Conservation (phyloP, 2,329 filamentous ascomycete genomes). For the Penicillium sp. region DNA sequence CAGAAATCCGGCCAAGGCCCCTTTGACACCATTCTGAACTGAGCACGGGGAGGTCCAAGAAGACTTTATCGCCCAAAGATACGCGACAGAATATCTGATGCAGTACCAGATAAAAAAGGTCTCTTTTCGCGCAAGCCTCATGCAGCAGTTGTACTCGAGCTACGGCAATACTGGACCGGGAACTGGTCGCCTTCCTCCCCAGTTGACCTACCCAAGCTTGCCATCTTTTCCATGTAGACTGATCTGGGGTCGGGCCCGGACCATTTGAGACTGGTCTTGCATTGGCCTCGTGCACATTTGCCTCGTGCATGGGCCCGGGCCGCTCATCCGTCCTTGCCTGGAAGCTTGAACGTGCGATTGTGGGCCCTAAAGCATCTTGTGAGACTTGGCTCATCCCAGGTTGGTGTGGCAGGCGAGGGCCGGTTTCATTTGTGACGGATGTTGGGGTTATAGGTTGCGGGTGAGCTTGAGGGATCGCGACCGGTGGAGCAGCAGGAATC, state of each 20-base stretch:
- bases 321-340: not conserved
- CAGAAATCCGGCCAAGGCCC: conserved; percentile 28
- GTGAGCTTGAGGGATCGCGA: not conserved
- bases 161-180: conserved; percentile 23
- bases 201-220: not conserved
- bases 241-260: not conserved
- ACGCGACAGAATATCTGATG: conserved; percentile 67
- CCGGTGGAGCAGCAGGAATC: not conserved
- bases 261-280: not conserved
- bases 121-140: conserved; percentile 57
- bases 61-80: conserved; percentile 37
- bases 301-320: not conserved
- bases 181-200: not conserved
- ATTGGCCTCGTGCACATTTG: not conserved
- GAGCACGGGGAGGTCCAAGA: conserved; percentile 36
- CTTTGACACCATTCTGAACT: conserved; percentile 36
- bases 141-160: conserved; percentile 56
- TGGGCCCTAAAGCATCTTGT: not conserved
- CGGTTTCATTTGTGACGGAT: not conserved
- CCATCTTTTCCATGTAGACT: conserved; percentile 15
- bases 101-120: conserved; percentile 64
- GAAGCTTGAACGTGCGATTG: not conserved
- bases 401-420: not conserved
- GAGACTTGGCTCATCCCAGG: not conserved
- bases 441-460: not conserved